A percentile compares a stretch with the other conserved stretches of the same genome.
Conservation (phyloP, 2,329 filamentous ascomycete species). For the Colletotrichum abscissum region DNA sequence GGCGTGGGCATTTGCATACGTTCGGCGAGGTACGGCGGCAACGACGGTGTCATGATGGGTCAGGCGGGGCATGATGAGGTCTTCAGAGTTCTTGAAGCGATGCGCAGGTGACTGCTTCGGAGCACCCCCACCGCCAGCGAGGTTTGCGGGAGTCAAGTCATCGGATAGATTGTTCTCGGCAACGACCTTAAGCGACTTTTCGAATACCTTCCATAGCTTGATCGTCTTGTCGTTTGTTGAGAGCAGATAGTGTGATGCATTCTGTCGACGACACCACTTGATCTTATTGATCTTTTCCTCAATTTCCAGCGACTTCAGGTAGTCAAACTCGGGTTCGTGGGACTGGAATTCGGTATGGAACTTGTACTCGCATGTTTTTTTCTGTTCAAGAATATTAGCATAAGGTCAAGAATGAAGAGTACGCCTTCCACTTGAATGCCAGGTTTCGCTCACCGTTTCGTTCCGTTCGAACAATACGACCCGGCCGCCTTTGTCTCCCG, state of each 20-base stretch:
- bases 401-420: neutral
- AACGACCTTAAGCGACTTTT: constrained; percentile 98
- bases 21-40: constrained; percentile 93
- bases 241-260: constrained; percentile 96
- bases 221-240: constrained; percentile 99
- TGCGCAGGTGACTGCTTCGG: constrained; percentile 77
- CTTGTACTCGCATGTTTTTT: constrained; percentile 99
- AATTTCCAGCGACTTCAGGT: constrained; percentile 98
- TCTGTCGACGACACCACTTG: constrained; percentile 98
- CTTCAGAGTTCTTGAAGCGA: constrained; percentile 82
- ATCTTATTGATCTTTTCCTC: constrained; percentile 99
- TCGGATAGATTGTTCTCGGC: constrained; percentile 98
- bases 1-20: constrained; percentile 97
- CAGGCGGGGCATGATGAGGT: constrained; percentile 93
- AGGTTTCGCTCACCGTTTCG: constrained; percentile 81
- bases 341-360: constrained; percentile 99
- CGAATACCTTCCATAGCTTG: constrained; percentile 99
- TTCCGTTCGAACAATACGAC: constrained; percentile 93
- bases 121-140: constrained; percentile 81
- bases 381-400: constrained; percentile 67
- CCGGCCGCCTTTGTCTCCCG: constrained; percentile 88
- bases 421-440: neutral
- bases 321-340: constrained; percentile 99
- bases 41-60: constrained; percentile 99
- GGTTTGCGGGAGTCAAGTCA: constrained; percentile 83